Evolutionary conservation across 225 moss, liverwort and hornwort species (phyloP).

Genomic region (Anthoceros angustus): DNA sequence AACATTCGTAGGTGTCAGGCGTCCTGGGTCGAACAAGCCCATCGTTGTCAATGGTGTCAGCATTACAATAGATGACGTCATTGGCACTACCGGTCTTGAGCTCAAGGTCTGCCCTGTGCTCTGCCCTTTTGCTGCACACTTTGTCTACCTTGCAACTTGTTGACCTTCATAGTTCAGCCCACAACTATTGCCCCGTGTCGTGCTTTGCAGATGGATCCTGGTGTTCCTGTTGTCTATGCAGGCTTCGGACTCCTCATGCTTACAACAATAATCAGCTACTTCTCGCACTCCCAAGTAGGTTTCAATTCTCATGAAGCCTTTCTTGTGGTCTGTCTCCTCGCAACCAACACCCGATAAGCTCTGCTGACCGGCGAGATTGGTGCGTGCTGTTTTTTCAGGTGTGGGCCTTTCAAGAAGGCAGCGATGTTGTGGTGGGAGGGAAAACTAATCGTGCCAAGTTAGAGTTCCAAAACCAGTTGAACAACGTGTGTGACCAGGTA

Average conservation of each 20-base stretch:
- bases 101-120: conserved; percentile 31
- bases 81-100: conserved; percentile 87
- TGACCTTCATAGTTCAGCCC: neutral
- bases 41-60: conserved; percentile 29
- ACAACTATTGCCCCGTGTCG: neutral
- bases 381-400: conserved; percentile 19
- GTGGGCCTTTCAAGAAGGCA: conserved; percentile 82
- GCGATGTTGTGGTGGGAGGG: conserved; percentile 69
- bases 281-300: conserved; percentile 79
- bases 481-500: conserved; percentile 59
- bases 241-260: conserved; percentile 91
- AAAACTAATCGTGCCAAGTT: conserved; percentile 79
- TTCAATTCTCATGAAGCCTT: neutral
- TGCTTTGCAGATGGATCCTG: conserved; percentile 53
- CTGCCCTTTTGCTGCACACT: neutral
- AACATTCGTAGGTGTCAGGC: conserved; percentile 74
- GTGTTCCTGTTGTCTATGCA: conserved; percentile 74
- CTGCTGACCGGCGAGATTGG: neutral
- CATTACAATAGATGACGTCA: conserved; percentile 75
- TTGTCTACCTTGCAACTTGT: neutral
- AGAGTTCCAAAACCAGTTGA: conserved; percentile 71
- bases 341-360: neutral
- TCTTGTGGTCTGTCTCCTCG: neutral
- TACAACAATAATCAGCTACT: conserved; percentile 73
- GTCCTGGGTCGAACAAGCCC: conserved; percentile 67